These are phyloP conservation scores for Dichotomopilus funicola DNA, from an alignment of 2,329 filamentous ascomycete genomes.

Conservation along the genomic window DNA sequence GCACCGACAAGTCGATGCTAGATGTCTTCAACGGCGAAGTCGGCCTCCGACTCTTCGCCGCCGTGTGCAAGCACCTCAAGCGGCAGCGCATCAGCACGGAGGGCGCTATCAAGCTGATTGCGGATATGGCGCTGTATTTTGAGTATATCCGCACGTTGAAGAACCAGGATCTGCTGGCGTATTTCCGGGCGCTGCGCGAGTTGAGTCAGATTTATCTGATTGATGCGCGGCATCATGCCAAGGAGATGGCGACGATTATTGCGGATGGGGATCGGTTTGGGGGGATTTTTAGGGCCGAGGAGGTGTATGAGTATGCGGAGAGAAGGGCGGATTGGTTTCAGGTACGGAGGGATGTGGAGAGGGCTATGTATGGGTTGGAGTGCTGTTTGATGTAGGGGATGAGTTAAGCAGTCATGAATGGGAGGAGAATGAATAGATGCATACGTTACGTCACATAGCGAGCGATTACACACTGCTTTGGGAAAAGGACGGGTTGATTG, in stretches of 20 bases:
- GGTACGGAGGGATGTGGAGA: constrained; percentile 82
- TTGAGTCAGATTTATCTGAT: constrained; percentile 94
- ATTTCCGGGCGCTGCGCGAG: constrained; percentile 87
- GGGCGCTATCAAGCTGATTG: constrained; percentile 86
- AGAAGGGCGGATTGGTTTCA: constrained; percentile 91
- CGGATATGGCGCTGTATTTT: constrained; percentile 93
- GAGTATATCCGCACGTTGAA: constrained; percentile 73
- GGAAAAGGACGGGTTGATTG: too few relatives aligned
- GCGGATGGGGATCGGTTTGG: constrained; percentile 85
- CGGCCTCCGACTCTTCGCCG: constrained; percentile 82
- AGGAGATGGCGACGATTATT: constrained; percentile 92
- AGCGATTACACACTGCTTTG: too few relatives aligned
- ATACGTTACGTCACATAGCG: too few relatives aligned
- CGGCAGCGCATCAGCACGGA: constrained; percentile 85
- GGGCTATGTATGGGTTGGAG: constrained; percentile 94
- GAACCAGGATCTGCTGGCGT: constrained; percentile 78
- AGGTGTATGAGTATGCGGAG: constrained; percentile 96
- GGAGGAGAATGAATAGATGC: neutral
- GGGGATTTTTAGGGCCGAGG: constrained; percentile 88
- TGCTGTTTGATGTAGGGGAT: constrained; percentile 69
- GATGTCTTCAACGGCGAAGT: constrained; percentile 99
- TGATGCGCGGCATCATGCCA: constrained; percentile 68
- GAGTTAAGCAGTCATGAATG: neutral
- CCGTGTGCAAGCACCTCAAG: constrained; percentile 95
- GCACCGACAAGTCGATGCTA: constrained; percentile 94